Evolutionary conservation across 768 basidiomycete species (phyloP), one percentile per base, ranked within the genome.

Genomic region (Collybia sp.): DNA sequence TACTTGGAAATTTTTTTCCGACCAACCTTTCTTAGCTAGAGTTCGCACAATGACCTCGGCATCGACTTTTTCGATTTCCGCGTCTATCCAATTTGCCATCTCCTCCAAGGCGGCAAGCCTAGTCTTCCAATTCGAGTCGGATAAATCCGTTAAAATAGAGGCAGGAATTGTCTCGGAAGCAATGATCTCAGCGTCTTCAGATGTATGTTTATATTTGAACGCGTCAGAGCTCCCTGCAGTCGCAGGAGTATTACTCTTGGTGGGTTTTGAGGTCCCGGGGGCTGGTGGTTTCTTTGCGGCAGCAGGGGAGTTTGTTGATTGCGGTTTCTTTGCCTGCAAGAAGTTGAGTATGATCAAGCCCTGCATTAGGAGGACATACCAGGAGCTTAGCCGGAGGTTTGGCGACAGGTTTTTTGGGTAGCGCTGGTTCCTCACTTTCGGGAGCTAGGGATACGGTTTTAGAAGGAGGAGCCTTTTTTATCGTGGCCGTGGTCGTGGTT

Each of bases 1-100:
- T 49, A 88, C 94, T 71, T 99, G 95, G 54, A 99, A 99, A 58
- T 98, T 99, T 73, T 96, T 98, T 69, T 99, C 96, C n/a, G 75
- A 79, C 93, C 93, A 97, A 2, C 94, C 93, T 52, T 89, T 92
- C 73, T 95, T 98, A 3, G 80, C 84, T 48, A 98, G 66, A 53
- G 88, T 84, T 18, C 95, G 77, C 15, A 97, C 80, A 32, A 99
- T 57, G 4, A 99, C 81, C 64, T 99, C 96, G 11, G 86, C 82
- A 53, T 99, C 95, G 1, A 89, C 66, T 0, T 73, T 70, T 30
- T 77, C 73, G 11, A 82, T 75, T 20, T 76, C 73, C 1, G 72
- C 76, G 48, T 92, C 84, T 4, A 93, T 67, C 95, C 96, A 98
- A 4, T 70, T 65, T 1, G 76, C 72, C 82, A 98, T 77, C 59